Percentiles rank a stretch among this genome's conserved stretches.
These are phyloP conservation scores for Kodamaea neixiangensis DNA, from an alignment of 805 yeast species.

Conservation along the genomic window DNA sequence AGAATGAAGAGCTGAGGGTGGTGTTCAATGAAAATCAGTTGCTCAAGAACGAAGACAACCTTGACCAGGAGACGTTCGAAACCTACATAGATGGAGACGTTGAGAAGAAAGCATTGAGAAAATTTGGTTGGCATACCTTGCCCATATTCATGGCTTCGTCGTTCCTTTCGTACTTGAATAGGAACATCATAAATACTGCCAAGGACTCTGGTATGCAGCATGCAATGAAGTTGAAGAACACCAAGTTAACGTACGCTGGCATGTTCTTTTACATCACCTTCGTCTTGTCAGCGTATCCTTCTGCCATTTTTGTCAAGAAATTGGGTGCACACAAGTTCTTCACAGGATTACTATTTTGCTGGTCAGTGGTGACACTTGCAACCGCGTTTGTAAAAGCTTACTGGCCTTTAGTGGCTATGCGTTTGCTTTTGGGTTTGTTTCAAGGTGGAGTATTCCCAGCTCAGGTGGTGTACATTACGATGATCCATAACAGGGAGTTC, in stretches of 20 bases:
- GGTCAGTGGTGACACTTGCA: conserved; percentile 3
- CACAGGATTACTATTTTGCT: not conserved
- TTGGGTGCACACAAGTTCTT: conserved; percentile 5
- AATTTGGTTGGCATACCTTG: conserved; percentile 2
- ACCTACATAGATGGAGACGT: conserved; percentile 6
- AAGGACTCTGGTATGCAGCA: not conserved
- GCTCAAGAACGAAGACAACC: not conserved
- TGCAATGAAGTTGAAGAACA: not conserved
- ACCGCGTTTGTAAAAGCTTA: conserved; percentile 1
- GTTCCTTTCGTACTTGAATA: conserved; percentile 6
- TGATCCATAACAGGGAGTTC: conserved; percentile 8
- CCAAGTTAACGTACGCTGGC: conserved; percentile 3
- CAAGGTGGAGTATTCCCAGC: conserved; percentile 15
- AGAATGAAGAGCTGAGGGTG: not conserved
- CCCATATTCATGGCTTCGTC: conserved; percentile 6
- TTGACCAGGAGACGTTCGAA: conserved; percentile 6
- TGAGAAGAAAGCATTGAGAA: conserved; percentile 7
- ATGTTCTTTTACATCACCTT: conserved; percentile 6
- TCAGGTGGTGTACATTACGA: conserved; percentile 7
- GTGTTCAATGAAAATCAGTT: not conserved
- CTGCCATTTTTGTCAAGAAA: conserved; percentile 2
- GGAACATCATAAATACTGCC: conserved; percentile 5
- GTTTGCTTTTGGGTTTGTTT: conserved; percentile 11
- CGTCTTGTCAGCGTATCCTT: conserved; percentile 5
- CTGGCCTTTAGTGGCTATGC: conserved; percentile 9